Evolutionary conservation across 768 basidiomycete species (phyloP).

Genomic region (Leccinum subgranulosum): DNA sequence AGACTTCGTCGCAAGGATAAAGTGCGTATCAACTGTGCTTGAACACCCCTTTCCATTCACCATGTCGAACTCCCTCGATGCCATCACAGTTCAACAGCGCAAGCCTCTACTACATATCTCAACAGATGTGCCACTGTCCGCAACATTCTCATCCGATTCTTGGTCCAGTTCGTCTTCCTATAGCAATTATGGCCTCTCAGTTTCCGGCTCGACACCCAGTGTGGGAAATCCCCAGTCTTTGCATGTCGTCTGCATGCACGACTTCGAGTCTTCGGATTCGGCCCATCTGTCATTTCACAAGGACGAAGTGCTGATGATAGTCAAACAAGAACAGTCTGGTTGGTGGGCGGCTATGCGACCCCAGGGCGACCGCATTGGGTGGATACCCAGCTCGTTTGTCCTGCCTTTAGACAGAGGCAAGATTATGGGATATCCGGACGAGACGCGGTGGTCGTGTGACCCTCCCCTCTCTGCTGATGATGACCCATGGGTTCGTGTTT

Average conservation of each 20-base stretch:
- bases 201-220: conserved; percentile 28
- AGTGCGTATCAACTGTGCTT: neutral
- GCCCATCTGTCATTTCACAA: conserved; percentile 60
- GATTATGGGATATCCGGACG: conserved; percentile 45
- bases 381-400: conserved; percentile 77
- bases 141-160: conserved; percentile 35
- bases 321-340: conserved; percentile 67
- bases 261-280: conserved; percentile 61
- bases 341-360: conserved; percentile 79
- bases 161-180: conserved; percentile 21
- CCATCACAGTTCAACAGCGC: conserved; percentile 8
- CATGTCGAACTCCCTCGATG: conserved; percentile 9
- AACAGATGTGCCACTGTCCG: conserved; percentile 35
- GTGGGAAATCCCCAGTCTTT: conserved; percentile 31
- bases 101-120: conserved; percentile 23
- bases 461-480: conserved; percentile 13
- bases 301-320: conserved; percentile 65
- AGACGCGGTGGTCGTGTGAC: conserved; percentile 36
- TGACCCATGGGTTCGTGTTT: conserved; percentile 20
- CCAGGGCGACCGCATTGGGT: conserved; percentile 54
- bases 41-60: neutral
- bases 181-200: neutral
- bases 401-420: conserved; percentile 36
- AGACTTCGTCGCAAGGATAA: conserved; percentile 8
- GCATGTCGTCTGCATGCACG: conserved; percentile 58